phyloP scores from a whole-genome alignment of 2,329 filamentous ascomycete species.

The Talaromyces islandicus region DNA sequence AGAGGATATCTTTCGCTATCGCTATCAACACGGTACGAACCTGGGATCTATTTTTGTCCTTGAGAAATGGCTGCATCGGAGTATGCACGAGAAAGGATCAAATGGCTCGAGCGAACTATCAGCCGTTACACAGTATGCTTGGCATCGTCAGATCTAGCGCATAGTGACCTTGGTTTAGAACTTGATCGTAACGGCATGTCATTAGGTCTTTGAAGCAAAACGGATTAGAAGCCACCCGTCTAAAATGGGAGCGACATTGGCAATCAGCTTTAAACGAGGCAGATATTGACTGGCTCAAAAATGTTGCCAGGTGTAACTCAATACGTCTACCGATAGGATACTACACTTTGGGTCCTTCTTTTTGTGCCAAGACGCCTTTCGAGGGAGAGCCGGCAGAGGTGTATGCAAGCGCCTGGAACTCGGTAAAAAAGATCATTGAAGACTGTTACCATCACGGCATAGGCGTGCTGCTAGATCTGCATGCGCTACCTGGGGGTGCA shows the following conservation, averaged over 20 bases:
- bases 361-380: conserved; percentile 49
- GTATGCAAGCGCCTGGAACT: conserved; percentile 50
- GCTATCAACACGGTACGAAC: conserved; percentile 56
- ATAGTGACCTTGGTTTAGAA: background rate
- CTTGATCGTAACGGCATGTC: background rate
- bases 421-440: conserved; percentile 42
- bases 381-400: conserved; percentile 39
- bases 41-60: conserved; percentile 56
- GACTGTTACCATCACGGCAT: conserved; percentile 45
- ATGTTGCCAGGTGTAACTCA: conserved; percentile 49
- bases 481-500: conserved; percentile 54
- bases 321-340: conserved; percentile 58
- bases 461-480: conserved; percentile 53
- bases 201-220: conserved; percentile 37
- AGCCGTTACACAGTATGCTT: conserved; percentile 34
- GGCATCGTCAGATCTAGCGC: conserved; percentile 7
- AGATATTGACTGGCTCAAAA: conserved; percentile 49
- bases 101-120: conserved; percentile 46
- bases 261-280: conserved; percentile 42
- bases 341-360: conserved; percentile 49
- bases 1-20: conserved; percentile 42
- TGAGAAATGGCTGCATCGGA: conserved; percentile 51
- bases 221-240: conserved; percentile 44
- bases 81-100: conserved; percentile 42
- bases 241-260: conserved; percentile 53